These are phyloP conservation scores for Helenozyma rhizophorensis DNA, from an alignment of 805 yeast genomes.

Conservation along the genomic window DNA sequence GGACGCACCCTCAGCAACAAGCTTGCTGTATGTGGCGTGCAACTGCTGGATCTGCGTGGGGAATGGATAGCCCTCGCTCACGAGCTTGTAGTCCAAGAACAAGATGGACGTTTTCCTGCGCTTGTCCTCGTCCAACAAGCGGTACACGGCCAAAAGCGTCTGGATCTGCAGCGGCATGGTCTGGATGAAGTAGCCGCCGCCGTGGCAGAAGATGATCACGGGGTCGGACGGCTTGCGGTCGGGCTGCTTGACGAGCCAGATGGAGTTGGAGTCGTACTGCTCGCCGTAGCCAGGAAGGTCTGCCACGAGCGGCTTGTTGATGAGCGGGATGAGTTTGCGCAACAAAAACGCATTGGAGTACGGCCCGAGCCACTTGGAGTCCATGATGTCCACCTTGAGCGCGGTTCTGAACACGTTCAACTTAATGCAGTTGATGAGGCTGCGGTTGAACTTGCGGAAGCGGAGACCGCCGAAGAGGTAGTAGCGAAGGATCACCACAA, in stretches of 20 bases:
- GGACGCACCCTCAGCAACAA: slow-evolving; percentile 17
- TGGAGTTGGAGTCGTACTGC: slow-evolving; percentile 23
- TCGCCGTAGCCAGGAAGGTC: slow-evolving; percentile 28
- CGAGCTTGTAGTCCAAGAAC: slow-evolving; percentile 29
- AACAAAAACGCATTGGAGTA: slow-evolving; percentile 13
- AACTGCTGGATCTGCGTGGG: slow-evolving; percentile 32
- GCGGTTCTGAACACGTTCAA: slow-evolving; percentile 11
- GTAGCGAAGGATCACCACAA: slow-evolving; percentile 11
- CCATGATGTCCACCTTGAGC: slow-evolving; percentile 11
- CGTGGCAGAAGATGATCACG: slow-evolving; percentile 32
- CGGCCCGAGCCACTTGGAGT: slow-evolving; percentile 10
- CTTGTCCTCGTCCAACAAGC: slow-evolving; percentile 22
- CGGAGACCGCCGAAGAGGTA: slow-evolving; percentile 13
- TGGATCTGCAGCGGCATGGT: slow-evolving; percentile 28
- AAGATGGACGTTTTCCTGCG: slow-evolving; percentile 21
- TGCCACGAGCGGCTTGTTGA: slow-evolving; percentile 5
- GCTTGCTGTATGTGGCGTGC: slow-evolving; percentile 20
- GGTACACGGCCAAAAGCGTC: slow-evolving; percentile 24
- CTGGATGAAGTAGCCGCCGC: slow-evolving; percentile 37
- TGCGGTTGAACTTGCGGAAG: slow-evolving; percentile 11
- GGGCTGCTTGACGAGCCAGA: slow-evolving; percentile 32
- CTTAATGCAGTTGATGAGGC: slow-evolving; percentile 10
- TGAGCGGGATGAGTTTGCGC: slow-evolving; percentile 7
- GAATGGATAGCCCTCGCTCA: slow-evolving; percentile 24
- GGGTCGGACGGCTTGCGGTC: slow-evolving; percentile 23